phyloP scores from a whole-genome alignment of 768 basidiomycete species.

The Leccinum variicolor region DNA sequence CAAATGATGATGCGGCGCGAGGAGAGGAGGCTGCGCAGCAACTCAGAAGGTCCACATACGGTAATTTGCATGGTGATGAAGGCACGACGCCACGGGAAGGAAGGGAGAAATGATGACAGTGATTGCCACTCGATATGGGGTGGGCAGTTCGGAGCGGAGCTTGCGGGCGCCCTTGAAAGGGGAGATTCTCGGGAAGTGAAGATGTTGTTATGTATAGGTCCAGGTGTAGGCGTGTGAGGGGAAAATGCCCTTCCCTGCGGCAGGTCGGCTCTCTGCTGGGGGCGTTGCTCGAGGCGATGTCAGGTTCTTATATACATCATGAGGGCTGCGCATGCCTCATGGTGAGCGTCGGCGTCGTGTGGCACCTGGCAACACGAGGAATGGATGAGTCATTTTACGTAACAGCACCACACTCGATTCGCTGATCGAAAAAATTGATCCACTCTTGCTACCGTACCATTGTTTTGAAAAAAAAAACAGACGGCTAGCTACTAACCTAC shows the following conservation, averaged over 20 bases:
- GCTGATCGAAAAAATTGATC: slow-evolving; percentile 19
- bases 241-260: slow-evolving; percentile 8
- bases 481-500: not conserved
- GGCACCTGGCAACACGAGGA: not conserved
- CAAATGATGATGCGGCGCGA: slow-evolving; percentile 18
- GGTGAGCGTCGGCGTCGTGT: slow-evolving; percentile 7
- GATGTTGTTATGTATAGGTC: slow-evolving; percentile 17
- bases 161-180: slow-evolving; percentile 9
- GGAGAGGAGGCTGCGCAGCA: slow-evolving; percentile 20
- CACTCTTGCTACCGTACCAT: not conserved
- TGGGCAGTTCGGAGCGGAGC: slow-evolving; percentile 17
- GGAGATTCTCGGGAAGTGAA: slow-evolving; percentile 1
- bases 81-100: slow-evolving; percentile 15
- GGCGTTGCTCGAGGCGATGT: slow-evolving; percentile 19
- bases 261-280: slow-evolving; percentile 10
- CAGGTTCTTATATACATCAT: slow-evolving; percentile 11
- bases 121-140: slow-evolving; percentile 11
- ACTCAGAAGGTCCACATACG: slow-evolving; percentile 4
- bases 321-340: slow-evolving; percentile 10
- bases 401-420: slow-evolving; percentile 12
- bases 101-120: slow-evolving; percentile 1
- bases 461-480: not conserved
- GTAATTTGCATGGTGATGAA: slow-evolving; percentile 12
- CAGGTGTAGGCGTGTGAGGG: slow-evolving; percentile 12
- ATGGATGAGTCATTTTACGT: slow-evolving; percentile 19